Conservation (phyloP, 1,284 basidiomycete genomes). For the Pulveroboletus sp. region DNA sequence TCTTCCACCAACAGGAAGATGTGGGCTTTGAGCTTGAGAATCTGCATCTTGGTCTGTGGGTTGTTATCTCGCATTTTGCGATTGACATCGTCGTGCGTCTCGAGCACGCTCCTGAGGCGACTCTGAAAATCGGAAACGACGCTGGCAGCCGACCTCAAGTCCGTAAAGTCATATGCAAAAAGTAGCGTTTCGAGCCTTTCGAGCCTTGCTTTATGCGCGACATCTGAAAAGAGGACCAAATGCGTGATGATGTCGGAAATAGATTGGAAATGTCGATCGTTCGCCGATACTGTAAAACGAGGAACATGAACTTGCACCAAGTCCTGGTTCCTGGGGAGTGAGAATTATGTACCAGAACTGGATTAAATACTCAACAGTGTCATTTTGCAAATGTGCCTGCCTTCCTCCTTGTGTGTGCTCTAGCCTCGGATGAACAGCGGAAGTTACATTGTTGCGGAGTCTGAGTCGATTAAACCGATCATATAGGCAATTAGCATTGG, state of each 20-base stretch:
- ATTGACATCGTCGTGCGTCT: conserved; percentile 55
- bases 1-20: conserved; percentile 75
- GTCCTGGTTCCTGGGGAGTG: conserved; percentile 50
- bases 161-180: conserved; percentile 89
- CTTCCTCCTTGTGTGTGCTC: conserved; percentile 36
- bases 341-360: conserved; percentile 5
- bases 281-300: conserved; percentile 86
- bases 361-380: conserved; percentile 55
- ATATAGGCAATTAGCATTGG: conserved; percentile 82
- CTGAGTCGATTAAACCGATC: conserved; percentile 95
- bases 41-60: conserved; percentile 48
- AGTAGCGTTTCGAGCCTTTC: conserved; percentile 82
- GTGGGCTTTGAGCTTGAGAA: conserved; percentile 75
- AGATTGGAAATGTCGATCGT: conserved; percentile 80
- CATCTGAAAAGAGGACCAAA: conserved; percentile 86
- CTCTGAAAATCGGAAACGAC: conserved; percentile 76
- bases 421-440: conserved; percentile 37
- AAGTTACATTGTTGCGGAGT: conserved; percentile 68
- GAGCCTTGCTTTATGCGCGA: conserved; percentile 71
- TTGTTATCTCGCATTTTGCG: conserved; percentile 37
- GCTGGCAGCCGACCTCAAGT: conserved; percentile 63
- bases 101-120: conserved; percentile 66
- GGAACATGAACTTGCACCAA: conserved; percentile 80
- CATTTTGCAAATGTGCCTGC: conserved; percentile 71
- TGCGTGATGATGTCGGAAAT: conserved; percentile 90